Percentiles rank a stretch among this genome's conserved stretches.
Conservation (phyloP, 306 rosid genomes). For the Cucumis melo region DNA sequence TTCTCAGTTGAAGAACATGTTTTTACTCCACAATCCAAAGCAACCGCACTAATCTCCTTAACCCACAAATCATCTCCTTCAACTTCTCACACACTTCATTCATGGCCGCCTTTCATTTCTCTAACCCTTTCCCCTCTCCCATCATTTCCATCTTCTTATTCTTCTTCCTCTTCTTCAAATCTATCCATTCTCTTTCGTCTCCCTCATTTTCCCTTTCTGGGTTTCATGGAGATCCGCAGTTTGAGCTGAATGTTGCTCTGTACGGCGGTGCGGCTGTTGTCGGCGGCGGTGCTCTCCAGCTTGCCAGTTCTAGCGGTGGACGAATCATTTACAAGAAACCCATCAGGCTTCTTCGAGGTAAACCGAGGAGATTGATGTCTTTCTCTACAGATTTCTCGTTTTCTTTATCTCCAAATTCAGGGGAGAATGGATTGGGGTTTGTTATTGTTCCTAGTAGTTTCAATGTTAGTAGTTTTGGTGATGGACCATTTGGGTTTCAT, state of each 20-base stretch:
- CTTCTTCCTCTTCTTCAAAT: conserved; percentile 34
- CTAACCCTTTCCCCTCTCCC: conserved; percentile 12
- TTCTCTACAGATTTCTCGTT: conserved; percentile 64
- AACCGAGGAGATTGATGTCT: conserved; percentile 37
- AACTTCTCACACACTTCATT: conserved; percentile 28
- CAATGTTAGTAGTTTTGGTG: conserved; percentile 29
- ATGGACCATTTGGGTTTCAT: conserved; percentile 34
- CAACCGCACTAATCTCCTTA: conserved; percentile 6
- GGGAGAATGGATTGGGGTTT: conserved; percentile 51
- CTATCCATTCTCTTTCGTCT: conserved; percentile 23
- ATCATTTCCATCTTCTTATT: conserved; percentile 10
- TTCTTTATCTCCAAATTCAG: conserved; percentile 32
- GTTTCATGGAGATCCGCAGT: conserved; percentile 40
- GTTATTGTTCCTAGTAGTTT: conserved; percentile 47
- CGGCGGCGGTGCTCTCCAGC: conserved; percentile 43
- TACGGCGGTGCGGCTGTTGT: conserved; percentile 56
- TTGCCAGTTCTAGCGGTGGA: conserved; percentile 41
- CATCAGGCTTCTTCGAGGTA: conserved; percentile 51
- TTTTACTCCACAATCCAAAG: conserved; percentile 23
- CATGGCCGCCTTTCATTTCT: conserved; percentile 45
- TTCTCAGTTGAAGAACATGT: conserved; percentile 23
- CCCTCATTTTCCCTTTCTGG: conserved; percentile 46
- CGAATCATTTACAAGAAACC: conserved; percentile 45
- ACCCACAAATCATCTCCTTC: conserved; percentile 28
- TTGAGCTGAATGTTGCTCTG: conserved; percentile 38